Conservation (phyloP, 2,329 filamentous ascomycete genomes). For the Beauveria rudraprayagi region DNA sequence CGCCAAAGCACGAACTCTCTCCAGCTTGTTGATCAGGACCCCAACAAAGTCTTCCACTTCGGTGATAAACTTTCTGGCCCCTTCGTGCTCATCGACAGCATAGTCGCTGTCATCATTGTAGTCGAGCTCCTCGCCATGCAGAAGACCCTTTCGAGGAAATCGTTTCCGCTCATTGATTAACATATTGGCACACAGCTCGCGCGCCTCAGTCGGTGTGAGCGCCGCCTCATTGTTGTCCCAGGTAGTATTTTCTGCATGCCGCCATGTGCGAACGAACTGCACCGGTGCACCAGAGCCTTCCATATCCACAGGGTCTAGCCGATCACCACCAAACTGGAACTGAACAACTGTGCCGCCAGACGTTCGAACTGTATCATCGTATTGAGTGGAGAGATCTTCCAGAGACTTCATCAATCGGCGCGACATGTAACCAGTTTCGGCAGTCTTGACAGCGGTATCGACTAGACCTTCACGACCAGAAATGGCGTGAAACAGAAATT, state of each 20-base stretch:
- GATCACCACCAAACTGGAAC: constrained; percentile 95
- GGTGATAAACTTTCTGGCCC: constrained; percentile 71
- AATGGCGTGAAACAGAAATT: constrained; percentile 98
- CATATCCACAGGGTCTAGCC: constrained; percentile 95
- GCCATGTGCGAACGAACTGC: constrained; percentile 85
- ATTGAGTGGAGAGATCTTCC: constrained; percentile 87
- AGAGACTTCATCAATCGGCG: constrained; percentile 95
- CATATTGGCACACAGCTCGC: constrained; percentile 57
- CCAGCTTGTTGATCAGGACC: constrained; percentile 53
- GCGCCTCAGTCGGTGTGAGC: constrained; percentile 67
- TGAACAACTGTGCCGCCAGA: constrained; percentile 85
- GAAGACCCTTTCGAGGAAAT: constrained; percentile 50
- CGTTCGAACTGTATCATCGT: constrained; percentile 90
- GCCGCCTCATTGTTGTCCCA: constrained; percentile 70
- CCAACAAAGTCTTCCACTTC: constrained; percentile 68
- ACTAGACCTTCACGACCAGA: constrained; percentile 97
- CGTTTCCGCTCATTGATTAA: constrained; percentile 61
- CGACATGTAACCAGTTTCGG: constrained; percentile 98
- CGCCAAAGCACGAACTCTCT: constrained; percentile 40
- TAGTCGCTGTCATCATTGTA: constrained; percentile 65
- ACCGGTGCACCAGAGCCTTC: constrained; percentile 89
- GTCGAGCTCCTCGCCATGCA: constrained; percentile 53
- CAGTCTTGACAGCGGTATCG: constrained; percentile 97
- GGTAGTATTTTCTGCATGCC: constrained; percentile 66
- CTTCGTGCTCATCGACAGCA: constrained; percentile 70